Percentiles rank a stretch among this genome's conserved stretches.
phyloP scores from a whole-genome alignment of 2,329 filamentous ascomycete species.

The Aureobasidium melanogenum region DNA sequence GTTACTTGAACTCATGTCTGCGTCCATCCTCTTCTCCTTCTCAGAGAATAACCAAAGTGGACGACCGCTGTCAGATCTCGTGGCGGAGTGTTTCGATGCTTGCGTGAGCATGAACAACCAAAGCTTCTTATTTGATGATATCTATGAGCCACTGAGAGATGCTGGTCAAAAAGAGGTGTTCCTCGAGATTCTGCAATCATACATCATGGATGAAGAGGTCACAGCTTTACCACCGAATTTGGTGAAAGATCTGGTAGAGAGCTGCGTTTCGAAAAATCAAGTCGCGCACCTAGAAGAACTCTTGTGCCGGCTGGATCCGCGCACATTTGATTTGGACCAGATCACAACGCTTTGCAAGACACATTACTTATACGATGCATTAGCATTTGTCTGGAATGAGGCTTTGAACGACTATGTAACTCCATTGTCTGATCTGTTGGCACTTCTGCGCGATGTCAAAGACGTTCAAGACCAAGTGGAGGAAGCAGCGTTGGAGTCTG shows the following conservation, averaged over 20 bases:
- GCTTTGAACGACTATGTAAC: conserved; percentile 84
- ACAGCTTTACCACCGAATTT: conserved; percentile 69
- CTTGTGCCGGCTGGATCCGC: conserved; percentile 84
- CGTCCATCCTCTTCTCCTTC: conserved; percentile 68
- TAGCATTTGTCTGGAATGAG: conserved; percentile 95
- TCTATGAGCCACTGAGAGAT: conserved; percentile 85
- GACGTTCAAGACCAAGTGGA: conserved; percentile 55
- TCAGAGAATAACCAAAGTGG: conserved; percentile 49
- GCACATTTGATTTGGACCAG: conserved; percentile 88
- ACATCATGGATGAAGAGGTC: conserved; percentile 72
- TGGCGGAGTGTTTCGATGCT: conserved; percentile 70
- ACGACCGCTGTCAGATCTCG: conserved; percentile 5
- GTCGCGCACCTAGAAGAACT: conserved; percentile 82
- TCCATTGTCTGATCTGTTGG: conserved; percentile 73
- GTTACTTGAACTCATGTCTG: conserved; percentile 84
- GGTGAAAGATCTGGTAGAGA: conserved; percentile 74
- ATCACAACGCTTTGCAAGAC: conserved; percentile 85
- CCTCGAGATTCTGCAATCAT: conserved; percentile 78
- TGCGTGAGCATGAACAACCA: conserved; percentile 68
- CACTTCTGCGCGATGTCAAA: conserved; percentile 49
- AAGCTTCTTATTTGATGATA: conserved; percentile 83
- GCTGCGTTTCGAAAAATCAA: conserved; percentile 69
- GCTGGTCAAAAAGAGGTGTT: conserved; percentile 65
- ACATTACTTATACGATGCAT: conserved; percentile 84
- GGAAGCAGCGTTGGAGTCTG: conserved; percentile 38